Evolutionary conservation across 2,329 filamentous ascomycete genomes (phyloP).

Genomic region (Periglandula ipomoeae): DNA sequence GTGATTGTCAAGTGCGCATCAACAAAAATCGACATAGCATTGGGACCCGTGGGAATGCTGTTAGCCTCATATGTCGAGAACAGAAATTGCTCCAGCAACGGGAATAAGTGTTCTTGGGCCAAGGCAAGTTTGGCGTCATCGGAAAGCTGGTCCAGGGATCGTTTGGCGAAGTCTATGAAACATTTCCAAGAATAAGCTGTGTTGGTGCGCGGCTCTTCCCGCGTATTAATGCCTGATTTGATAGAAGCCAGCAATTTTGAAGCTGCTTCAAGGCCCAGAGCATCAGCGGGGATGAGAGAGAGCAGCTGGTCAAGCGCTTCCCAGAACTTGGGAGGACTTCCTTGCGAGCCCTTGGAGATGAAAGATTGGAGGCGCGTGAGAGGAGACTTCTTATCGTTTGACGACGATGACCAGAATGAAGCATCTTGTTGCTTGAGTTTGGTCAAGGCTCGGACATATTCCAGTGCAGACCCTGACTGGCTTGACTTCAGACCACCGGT

Average conservation of each 20-base stretch:
- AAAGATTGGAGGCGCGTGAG: constrained; percentile 57
- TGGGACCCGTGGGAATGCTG: constrained; percentile 22
- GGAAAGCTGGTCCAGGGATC: constrained; percentile 38
- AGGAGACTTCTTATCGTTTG: constrained; percentile 42
- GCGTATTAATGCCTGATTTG: constrained; percentile 59
- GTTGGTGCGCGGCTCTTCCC: constrained; percentile 66
- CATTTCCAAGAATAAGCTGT: constrained; percentile 61
- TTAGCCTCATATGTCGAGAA: constrained; percentile 31
- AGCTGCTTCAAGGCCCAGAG: constrained; percentile 38
- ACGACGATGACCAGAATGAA: constrained; percentile 58
- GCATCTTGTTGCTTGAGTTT: constrained; percentile 56
- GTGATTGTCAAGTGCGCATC: constrained; percentile 38
- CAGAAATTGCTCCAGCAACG: constrained; percentile 46
- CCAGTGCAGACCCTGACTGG: constrained; percentile 65
- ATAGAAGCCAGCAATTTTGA: constrained; percentile 57
- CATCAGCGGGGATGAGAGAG: constrained; percentile 43
- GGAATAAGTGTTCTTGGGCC: constrained; percentile 40
- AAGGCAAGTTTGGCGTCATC: constrained; percentile 37
- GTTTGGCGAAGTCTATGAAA: constrained; percentile 57
- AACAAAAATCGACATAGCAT: constrained; percentile 31
- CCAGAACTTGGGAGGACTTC: constrained; percentile 68
- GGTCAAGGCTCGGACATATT: constrained; percentile 59
- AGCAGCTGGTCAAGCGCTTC: constrained; percentile 54
- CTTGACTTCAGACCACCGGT: constrained; percentile 62
- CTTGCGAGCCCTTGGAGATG: constrained; percentile 75